These are phyloP conservation scores for Cladorrhinum samala DNA, from an alignment of 495 filamentous ascomycete genomes.

Conservation along the genomic window DNA sequence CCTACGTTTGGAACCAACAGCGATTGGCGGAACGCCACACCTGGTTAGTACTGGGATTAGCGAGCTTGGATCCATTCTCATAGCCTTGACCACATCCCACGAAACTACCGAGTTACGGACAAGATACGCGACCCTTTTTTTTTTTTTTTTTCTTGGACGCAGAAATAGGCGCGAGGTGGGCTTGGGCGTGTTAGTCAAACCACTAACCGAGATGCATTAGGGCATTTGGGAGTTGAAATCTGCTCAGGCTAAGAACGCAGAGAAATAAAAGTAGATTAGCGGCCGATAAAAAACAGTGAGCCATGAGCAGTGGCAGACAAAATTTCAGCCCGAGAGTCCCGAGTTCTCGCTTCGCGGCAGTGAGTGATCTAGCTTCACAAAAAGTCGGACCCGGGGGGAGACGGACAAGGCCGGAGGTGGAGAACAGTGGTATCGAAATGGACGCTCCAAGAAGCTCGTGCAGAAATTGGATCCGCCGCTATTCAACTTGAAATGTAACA, in stretches of 20 bases:
- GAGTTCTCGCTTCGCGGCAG: not conserved
- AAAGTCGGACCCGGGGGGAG: not conserved
- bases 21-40: conserved; percentile 4
- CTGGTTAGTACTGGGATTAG: not conserved
- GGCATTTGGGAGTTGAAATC: not conserved
- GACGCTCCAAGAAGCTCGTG: not conserved
- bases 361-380: not conserved
- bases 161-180: too few species aligned
- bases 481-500: not conserved
- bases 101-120: not conserved
- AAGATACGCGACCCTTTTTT: not conserved
- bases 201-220: not conserved
- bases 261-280: not conserved
- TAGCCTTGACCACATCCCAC: not conserved
- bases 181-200: too few species aligned
- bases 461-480: not conserved
- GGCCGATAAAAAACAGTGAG: not conserved
- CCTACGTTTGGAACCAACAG: not conserved
- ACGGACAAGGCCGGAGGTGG: not conserved
- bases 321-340: not conserved
- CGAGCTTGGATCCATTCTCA: not conserved
- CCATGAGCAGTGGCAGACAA: not conserved
- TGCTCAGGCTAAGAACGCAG: not conserved
- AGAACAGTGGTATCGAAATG: not conserved
- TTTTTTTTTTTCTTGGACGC: not conserved